Evolutionary conservation across 331 rosid species (phyloP).

Genomic region (Phaseolus coccineus): DNA sequence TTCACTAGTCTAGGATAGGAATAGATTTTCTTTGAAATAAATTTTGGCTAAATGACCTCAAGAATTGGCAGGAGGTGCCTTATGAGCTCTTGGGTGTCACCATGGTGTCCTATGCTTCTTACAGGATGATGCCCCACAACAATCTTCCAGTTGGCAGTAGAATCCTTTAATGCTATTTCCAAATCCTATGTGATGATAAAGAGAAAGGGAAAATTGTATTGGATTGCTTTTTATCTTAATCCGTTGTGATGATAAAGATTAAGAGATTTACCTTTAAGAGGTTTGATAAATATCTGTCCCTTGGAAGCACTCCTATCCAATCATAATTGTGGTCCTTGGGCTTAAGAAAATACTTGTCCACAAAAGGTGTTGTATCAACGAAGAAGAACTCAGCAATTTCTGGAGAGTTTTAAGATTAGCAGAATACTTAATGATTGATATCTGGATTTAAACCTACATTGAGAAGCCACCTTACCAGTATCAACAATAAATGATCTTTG

Average conservation of each 20-base stretch:
- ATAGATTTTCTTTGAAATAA: not conserved
- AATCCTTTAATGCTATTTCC: slow-evolving; percentile 50
- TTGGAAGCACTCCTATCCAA: slow-evolving; percentile 65
- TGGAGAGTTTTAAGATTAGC: slow-evolving; percentile 29
- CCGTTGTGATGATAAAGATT: not conserved
- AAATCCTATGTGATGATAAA: slow-evolving; percentile 51
- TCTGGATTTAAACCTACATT: not conserved
- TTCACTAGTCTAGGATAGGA: not conserved
- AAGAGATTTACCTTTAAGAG: slow-evolving; percentile 55
- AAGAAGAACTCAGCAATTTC: slow-evolving; percentile 68
- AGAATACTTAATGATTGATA: not conserved
- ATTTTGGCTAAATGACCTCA: slow-evolving; percentile 50
- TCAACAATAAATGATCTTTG: slow-evolving; percentile 63
- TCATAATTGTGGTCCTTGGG: slow-evolving; percentile 69
- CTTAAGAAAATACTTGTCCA: slow-evolving; percentile 58
- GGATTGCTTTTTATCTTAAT: not conserved
- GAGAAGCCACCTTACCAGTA: slow-evolving; percentile 48
- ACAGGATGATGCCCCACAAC: slow-evolving; percentile 64
- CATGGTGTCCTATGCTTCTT: slow-evolving; percentile 63
- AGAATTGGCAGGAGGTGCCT: slow-evolving; percentile 61
- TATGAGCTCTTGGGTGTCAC: slow-evolving; percentile 58
- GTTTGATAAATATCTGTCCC: slow-evolving; percentile 54
- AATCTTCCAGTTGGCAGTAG: slow-evolving; percentile 64
- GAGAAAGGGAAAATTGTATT: not conserved
- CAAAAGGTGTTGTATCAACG: slow-evolving; percentile 76